Conservation (phyloP, 2,329 filamentous ascomycete genomes). For the Pyricularia sp. region DNA sequence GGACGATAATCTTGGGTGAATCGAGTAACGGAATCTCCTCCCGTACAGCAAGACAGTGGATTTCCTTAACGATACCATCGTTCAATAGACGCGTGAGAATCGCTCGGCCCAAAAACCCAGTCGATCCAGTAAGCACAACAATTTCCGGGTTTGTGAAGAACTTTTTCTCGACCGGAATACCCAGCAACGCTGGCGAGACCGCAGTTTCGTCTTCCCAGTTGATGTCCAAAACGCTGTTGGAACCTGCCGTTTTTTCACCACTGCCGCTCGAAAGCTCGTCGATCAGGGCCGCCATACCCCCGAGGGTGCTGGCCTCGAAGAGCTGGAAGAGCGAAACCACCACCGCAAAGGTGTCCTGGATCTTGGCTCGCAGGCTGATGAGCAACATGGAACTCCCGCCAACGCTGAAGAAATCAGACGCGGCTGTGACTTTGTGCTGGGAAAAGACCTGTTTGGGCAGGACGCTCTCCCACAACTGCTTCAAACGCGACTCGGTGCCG, state of each 20-base stretch:
- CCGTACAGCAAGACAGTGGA: slow-evolving; percentile 31
- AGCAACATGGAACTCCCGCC: slow-evolving; percentile 15
- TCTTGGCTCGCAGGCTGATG: slow-evolving; percentile 19
- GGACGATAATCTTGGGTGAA: slow-evolving; percentile 8
- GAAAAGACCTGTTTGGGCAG: not conserved
- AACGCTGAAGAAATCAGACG: slow-evolving; percentile 21
- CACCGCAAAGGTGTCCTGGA: slow-evolving; percentile 19
- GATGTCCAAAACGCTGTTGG: slow-evolving; percentile 3
- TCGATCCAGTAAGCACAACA: slow-evolving; percentile 24
- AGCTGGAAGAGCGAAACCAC: slow-evolving; percentile 21
- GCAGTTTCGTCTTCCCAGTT: slow-evolving; percentile 16
- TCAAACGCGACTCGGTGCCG: not conserved
- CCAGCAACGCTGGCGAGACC: not conserved
- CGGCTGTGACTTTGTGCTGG: slow-evolving; percentile 4
- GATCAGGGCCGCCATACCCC: slow-evolving; percentile 23
- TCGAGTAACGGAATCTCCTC: not conserved
- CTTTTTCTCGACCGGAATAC: not conserved
- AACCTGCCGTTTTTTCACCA: too few relatives aligned
- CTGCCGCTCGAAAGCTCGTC: slow-evolving; percentile 3
- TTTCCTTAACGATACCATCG: slow-evolving; percentile 15
- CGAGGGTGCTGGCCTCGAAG: slow-evolving; percentile 23
- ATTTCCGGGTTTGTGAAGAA: slow-evolving; percentile 6
- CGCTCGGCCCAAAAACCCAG: slow-evolving; percentile 26
- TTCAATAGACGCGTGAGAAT: slow-evolving; percentile 24
- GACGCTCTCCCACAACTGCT: not conserved